phyloP scores from a whole-genome alignment of 2,329 filamentous ascomycete genomes.

The Botryotinia calthae region DNA sequence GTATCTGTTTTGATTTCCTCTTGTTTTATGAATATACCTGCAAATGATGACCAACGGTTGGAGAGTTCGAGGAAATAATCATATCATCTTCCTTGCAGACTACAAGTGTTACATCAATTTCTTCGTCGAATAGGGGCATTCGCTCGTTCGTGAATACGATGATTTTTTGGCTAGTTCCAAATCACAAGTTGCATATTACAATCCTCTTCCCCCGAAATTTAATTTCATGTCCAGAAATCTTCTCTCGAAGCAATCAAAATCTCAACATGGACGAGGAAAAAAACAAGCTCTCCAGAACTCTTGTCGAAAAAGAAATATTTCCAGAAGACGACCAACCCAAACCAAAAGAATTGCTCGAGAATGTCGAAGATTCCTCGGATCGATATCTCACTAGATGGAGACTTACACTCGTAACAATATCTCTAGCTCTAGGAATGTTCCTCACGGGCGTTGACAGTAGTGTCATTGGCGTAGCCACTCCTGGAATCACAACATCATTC shows the following conservation, averaged over 20 bases:
- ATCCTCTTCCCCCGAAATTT: too few relatives aligned
- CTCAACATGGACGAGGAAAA: neutral
- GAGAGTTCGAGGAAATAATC: too few relatives aligned
- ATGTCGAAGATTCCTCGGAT: neutral
- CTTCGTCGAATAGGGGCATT: too few relatives aligned
- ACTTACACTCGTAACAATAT: neutral
- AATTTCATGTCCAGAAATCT: too few relatives aligned
- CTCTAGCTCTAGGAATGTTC: neutral
- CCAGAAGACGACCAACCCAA: neutral
- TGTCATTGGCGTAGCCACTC: slow-evolving; percentile 35
- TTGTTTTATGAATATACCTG: neutral
- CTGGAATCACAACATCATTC: slow-evolving; percentile 41
- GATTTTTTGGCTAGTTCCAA: too few relatives aligned
- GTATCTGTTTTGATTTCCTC: neutral
- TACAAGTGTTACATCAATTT: too few relatives aligned
- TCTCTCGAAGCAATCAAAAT: too few relatives aligned
- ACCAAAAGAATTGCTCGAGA: neutral
- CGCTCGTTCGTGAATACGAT: too few relatives aligned
- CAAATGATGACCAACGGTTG: too few relatives aligned
- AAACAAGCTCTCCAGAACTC: neutral
- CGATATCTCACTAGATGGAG: neutral
- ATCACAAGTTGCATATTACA: too few relatives aligned
- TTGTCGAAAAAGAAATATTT: neutral
- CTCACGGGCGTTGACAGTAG: neutral
- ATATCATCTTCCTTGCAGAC: too few relatives aligned